Percentiles rank a stretch among this genome's conserved stretches.
These are phyloP conservation scores for Tolypocladium endophyticum DNA, from an alignment of 2,329 filamentous ascomycete genomes.

Conservation along the genomic window DNA sequence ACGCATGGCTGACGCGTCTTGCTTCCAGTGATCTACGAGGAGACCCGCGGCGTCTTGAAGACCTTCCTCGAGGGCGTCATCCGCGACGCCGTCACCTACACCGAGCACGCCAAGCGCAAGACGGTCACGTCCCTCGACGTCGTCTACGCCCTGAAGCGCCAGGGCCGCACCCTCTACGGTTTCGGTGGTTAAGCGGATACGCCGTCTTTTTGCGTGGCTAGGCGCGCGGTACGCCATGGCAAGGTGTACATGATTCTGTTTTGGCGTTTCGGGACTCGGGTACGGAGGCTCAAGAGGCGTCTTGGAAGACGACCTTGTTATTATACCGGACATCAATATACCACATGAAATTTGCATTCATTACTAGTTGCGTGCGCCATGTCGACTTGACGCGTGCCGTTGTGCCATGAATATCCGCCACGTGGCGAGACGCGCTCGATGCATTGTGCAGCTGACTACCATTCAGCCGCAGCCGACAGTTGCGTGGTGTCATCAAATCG, in stretches of 20 bases:
- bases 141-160: slow-evolving; percentile 58
- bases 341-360: slow-evolving; percentile 5
- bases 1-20: slow-evolving; percentile 3
- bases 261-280: slow-evolving; percentile 19
- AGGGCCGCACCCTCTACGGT: slow-evolving; percentile 73
- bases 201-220: background rate
- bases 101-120: slow-evolving; percentile 74
- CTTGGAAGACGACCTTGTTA: slow-evolving; percentile 20
- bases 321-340: slow-evolving; percentile 6
- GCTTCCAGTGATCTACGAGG: slow-evolving; percentile 59
- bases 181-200: slow-evolving; percentile 63
- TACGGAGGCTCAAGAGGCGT: slow-evolving; percentile 21
- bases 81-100: slow-evolving; percentile 68
- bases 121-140: slow-evolving; percentile 63
- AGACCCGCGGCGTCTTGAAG: slow-evolving; percentile 68
- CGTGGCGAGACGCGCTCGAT: background rate
- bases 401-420: background rate
- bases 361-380: background rate
- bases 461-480: background rate
- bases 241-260: slow-evolving; percentile 9
- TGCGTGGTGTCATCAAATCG: slow-evolving; percentile 4
- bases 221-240: background rate
- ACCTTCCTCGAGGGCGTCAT: slow-evolving; percentile 70
- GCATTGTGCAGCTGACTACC: background rate
- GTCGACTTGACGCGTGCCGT: background rate